A percentile compares a stretch with the other conserved stretches of the same genome.
phyloP scores from a whole-genome alignment of 1,284 basidiomycete species.

The Ustilago tritici region DNA sequence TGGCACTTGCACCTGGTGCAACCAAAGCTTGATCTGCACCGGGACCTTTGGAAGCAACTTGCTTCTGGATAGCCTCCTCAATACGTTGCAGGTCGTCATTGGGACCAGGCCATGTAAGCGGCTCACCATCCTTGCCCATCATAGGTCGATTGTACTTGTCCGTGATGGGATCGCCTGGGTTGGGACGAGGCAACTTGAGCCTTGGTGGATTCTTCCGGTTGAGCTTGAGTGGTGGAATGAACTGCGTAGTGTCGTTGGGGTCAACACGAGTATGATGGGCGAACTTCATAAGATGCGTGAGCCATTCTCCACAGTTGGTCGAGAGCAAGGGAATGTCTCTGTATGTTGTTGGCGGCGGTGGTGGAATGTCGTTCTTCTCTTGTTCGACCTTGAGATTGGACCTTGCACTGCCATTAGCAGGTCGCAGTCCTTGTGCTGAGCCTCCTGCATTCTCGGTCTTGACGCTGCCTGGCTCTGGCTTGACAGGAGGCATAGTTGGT shows the following conservation, averaged over 20 bases:
- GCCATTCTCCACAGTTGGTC: constrained; percentile 47
- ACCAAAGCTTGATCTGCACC: constrained; percentile 52
- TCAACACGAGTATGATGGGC: constrained; percentile 64
- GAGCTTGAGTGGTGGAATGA: constrained; percentile 66
- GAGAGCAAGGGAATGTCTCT: constrained; percentile 67
- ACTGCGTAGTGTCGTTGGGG: constrained; percentile 60
- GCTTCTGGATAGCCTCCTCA: constrained; percentile 47
- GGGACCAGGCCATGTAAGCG: constrained; percentile 56
- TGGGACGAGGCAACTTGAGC: constrained; percentile 59
- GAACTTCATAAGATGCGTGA: constrained; percentile 66
- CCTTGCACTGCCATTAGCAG: constrained; percentile 32
- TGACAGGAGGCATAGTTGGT: constrained; percentile 45
- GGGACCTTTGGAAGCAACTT: constrained; percentile 38
- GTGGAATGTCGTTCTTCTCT: constrained; percentile 37
- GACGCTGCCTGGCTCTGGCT: constrained; percentile 41
- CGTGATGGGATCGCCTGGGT: constrained; percentile 61
- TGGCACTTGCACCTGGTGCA: constrained; percentile 47
- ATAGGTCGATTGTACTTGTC: constrained; percentile 63
- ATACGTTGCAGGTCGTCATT: constrained; percentile 54
- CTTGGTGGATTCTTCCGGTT: constrained; percentile 68
- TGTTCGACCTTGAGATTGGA: constrained; percentile 31
- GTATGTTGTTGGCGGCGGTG: constrained; percentile 58
- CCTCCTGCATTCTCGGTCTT: constrained; percentile 35
- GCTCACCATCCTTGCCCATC: constrained; percentile 56
- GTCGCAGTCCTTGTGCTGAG: constrained; percentile 15